Base-by-base conservation (phyloP, 352 stramenopile species). In the Lagenidium giganteum region DNA sequence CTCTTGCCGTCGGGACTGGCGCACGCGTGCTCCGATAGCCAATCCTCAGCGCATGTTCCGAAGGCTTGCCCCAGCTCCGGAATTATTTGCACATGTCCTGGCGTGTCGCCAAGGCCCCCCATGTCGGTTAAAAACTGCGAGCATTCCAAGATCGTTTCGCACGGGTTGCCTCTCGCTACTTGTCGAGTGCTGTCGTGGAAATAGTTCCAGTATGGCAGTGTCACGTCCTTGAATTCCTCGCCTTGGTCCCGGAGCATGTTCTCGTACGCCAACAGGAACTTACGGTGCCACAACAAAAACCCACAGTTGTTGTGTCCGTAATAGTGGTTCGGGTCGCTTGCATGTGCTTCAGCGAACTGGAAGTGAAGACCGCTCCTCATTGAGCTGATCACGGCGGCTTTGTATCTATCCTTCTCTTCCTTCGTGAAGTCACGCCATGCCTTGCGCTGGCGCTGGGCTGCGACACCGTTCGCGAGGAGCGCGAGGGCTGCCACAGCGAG, bases 231-330 rank as follows among this genome's bases (percentile, higher is more conserved):
- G 24, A 67, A 92, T 28, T 64, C 26, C 0, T 47, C 11, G 5
- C 64, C 70, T 41, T 85, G 67, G 1, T 41, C 62, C 29, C 79
- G 82, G 3, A 93, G 57, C 76, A 93, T 90, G 58, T 91, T 93
- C 49, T 93, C 81, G 43, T 81, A 93, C 1, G 50, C 74, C 0
- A 71, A 24, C 1, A 93, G 61, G n/a, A 90, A 64, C 9, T 71
- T 39, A 8, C 78, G 73, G 45, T 91, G 78, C 81, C 81, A 93
- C 56, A 83, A 88, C 34, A 87, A 63, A 56, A 90, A 91, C 69
- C 87, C 85, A 40, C 76, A 88, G 54, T 42, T 38, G 37, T 27
- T 30, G 29, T 70, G 61, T 18, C 55, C 42, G 21, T 59, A 45
- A 21, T 47, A 44, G 2, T 30, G 21, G 28, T 32, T 51, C 26